phyloP scores from a whole-genome alignment of 495 filamentous ascomycete genomes.

The Daldinia bambusicola region DNA sequence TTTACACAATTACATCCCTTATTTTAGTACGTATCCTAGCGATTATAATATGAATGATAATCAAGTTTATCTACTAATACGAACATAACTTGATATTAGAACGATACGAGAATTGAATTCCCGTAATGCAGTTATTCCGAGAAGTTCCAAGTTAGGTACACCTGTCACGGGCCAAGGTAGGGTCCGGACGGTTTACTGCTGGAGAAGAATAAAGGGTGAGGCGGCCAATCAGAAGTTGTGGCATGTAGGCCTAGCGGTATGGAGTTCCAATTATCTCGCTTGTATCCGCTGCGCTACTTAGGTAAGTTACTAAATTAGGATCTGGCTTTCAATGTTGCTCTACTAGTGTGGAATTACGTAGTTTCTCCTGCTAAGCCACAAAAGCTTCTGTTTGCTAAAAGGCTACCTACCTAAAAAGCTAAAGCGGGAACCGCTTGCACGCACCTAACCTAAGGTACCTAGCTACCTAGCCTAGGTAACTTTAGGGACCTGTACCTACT shows the following conservation, averaged over 20 bases:
- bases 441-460: too few relatives aligned
- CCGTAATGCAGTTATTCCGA: background rate
- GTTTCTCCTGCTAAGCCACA: conserved; percentile 38
- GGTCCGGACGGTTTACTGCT: conserved; percentile 1
- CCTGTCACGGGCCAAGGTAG: conserved; percentile 18
- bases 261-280: conserved; percentile 5
- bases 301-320: background rate
- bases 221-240: conserved; percentile 30
- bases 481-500: too few relatives aligned
- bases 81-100: background rate
- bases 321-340: too few relatives aligned
- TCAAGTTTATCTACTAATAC: background rate
- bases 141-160: background rate
- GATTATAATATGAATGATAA: too few relatives aligned
- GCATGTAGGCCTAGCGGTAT: background rate
- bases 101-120: background rate
- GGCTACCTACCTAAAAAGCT: conserved; percentile 6
- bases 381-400: conserved; percentile 4
- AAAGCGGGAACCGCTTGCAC: conserved; percentile 1
- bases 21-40: too few relatives aligned
- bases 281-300: conserved; percentile 15
- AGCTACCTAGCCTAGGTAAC: too few relatives aligned
- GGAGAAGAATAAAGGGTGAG: conserved; percentile 20
- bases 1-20: too few relatives aligned
- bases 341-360: conserved; percentile 41